Conservation (phyloP, 2,329 filamentous ascomycete species). For the Sarocladiaceae sp. region DNA sequence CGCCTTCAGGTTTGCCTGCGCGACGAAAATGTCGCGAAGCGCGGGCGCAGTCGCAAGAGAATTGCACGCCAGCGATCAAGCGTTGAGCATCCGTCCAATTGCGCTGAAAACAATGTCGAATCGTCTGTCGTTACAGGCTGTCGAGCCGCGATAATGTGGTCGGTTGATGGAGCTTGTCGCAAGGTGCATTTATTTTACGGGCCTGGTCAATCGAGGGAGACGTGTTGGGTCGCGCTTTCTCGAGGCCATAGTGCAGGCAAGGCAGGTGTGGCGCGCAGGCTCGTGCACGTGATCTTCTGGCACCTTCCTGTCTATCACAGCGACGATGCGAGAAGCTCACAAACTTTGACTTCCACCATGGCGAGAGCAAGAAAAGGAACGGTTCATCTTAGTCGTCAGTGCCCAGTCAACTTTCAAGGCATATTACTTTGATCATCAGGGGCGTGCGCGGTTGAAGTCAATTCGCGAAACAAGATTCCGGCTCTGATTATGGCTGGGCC, state of each 20-base stretch:
- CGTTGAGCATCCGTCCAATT: neutral
- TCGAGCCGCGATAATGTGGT: neutral
- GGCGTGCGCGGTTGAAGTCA: neutral
- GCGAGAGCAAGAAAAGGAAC: too few relatives aligned
- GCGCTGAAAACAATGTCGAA: neutral
- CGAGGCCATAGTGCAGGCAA: too few relatives aligned
- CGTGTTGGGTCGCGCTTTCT: slow-evolving; percentile 7
- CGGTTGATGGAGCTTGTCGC: slow-evolving; percentile 9
- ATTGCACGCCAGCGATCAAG: slow-evolving; percentile 4
- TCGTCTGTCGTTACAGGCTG: neutral
- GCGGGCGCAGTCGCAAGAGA: neutral
- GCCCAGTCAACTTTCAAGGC: too few relatives aligned
- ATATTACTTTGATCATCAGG: too few relatives aligned
- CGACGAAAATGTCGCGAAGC: too few relatives aligned
- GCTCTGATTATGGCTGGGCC: slow-evolving; percentile 23
- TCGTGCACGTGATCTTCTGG: slow-evolving; percentile 4
- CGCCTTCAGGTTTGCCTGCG: neutral
- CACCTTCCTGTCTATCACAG: too few relatives aligned
- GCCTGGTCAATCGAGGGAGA: slow-evolving; percentile 6
- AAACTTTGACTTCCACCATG: too few relatives aligned
- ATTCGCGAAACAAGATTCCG: too few relatives aligned
- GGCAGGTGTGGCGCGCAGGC: neutral
- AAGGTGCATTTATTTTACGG: slow-evolving; percentile 9
- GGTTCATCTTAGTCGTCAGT: too few relatives aligned
- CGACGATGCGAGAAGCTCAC: too few relatives aligned